Conservation (phyloP, 2,329 filamentous ascomycete genomes). For the Xylaria hypoxylon region DNA sequence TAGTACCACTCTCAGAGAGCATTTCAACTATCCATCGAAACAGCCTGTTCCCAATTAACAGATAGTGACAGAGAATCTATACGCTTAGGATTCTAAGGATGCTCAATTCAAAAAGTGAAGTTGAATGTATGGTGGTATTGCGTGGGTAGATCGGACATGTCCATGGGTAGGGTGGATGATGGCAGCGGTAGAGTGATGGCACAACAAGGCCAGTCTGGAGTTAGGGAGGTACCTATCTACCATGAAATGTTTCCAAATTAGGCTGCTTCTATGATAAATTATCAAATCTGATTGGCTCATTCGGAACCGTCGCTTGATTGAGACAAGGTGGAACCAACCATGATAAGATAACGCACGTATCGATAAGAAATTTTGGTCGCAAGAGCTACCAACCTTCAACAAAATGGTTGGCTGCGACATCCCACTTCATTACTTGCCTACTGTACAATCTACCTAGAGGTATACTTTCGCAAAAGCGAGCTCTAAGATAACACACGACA, state of each 20-base stretch:
- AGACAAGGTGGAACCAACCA: too few species aligned
- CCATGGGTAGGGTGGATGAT: too few species aligned
- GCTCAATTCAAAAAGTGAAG: neutral
- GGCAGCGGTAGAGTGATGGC: too few species aligned
- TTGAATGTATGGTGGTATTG: too few species aligned
- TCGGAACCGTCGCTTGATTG: neutral
- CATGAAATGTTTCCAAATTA: neutral
- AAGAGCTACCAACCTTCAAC: slow-evolving; percentile 17
- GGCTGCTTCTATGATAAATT: slow-evolving; percentile 1
- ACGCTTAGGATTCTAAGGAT: neutral
- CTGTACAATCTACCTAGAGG: neutral
- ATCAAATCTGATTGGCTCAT: slow-evolving; percentile 9
- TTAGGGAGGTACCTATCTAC: too few species aligned
- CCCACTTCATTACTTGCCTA: slow-evolving; percentile 22
- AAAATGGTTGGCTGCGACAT: slow-evolving; percentile 24
- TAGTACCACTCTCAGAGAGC: neutral
- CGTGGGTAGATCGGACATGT: too few species aligned
- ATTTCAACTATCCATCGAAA: neutral
- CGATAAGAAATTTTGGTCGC: slow-evolving; percentile 41
- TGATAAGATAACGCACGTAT: slow-evolving; percentile 30
- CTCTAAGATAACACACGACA: slow-evolving; percentile 10
- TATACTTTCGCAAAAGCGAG: slow-evolving; percentile 7
- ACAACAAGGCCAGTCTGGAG: too few species aligned
- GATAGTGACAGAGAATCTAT: neutral
- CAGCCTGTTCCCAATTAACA: neutral